Evolutionary conservation across 345 rosid species (phyloP), one percentile per base, ranked within the genome.

Genomic region (Hibiscus syriacus): DNA sequence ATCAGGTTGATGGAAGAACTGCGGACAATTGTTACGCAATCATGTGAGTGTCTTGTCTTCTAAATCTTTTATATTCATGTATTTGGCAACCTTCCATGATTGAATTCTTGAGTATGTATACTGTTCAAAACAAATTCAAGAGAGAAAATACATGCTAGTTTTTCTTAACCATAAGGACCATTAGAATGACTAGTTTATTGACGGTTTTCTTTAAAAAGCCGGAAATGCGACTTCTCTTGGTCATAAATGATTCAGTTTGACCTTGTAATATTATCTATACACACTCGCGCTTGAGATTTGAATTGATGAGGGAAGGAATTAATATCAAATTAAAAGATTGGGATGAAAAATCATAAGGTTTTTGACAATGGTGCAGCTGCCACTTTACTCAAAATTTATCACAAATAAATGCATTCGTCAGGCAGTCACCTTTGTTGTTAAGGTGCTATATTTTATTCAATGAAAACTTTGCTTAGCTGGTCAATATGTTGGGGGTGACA

Each of bases 51-150:
- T 70, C 72, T 75, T 59, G 65, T 61, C 55, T 67, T 6, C 70
- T 62, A 57, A 76, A 67, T 66, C 67, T 61, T 55, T 66, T 12
- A n/a, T n/a, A n/a, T n/a, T n/a, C n/a, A n/a, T n/a, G n/a, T n/a
- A n/a, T n/a, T n/a, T n/a, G n/a, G n/a, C n/a, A n/a, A n/a, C n/a
- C n/a, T n/a, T n/a, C n/a, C n/a, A n/a, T n/a, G n/a, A n/a, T n/a
- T n/a, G n/a, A n/a, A n/a, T n/a, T n/a, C n/a, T n/a, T n/a, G n/a
- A n/a, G n/a, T n/a, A n/a, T n/a, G n/a, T n/a, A n/a, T n/a, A 41
- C 20, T 25, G 52, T 23, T 14, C 11, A 41, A 14, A 63, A 62
- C 16, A 16, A 25, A 23, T 22, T 61, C 25, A 22, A 10, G 25
- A 39, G 5, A 39, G 46, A 61, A 36, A 46, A 22, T 61, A 20